These are phyloP conservation scores for Vanrija pseudolonga DNA, from an alignment of 1,284 basidiomycete genomes.

Conservation along the genomic window DNA sequence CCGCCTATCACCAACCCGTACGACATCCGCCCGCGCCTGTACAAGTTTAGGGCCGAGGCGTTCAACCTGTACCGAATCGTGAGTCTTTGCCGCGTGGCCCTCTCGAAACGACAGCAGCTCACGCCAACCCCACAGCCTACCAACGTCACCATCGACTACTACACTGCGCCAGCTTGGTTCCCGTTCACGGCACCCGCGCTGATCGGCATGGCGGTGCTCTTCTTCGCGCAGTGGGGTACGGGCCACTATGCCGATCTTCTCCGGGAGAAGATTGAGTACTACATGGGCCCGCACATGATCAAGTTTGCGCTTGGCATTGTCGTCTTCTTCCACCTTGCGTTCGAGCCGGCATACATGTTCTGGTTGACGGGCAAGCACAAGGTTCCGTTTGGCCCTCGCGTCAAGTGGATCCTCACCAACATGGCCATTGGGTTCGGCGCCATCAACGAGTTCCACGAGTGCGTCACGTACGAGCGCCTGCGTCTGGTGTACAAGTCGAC, in stretches of 20 bases:
- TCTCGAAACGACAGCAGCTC: background rate
- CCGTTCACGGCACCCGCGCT: conserved; percentile 22
- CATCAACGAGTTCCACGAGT: conserved; percentile 34
- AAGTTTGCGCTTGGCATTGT: conserved; percentile 15
- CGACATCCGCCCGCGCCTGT: conserved; percentile 17
- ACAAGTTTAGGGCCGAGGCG: conserved; percentile 12
- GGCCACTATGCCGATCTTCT: conserved; percentile 23
- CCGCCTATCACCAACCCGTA: conserved; percentile 21
- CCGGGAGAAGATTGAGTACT: conserved; percentile 7
- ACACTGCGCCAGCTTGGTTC: conserved; percentile 22
- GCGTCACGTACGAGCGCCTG: conserved; percentile 32
- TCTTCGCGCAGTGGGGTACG: conserved; percentile 21
- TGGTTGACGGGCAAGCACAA: conserved; percentile 8
- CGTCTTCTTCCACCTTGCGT: conserved; percentile 13
- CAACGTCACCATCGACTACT: conserved; percentile 26
- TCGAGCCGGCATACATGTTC: conserved; percentile 20
- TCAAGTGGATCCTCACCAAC: conserved; percentile 34
- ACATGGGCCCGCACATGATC: conserved; percentile 18
- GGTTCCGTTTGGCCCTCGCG: conserved; percentile 5
- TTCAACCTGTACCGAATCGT: conserved; percentile 26
- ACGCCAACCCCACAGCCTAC: conserved; percentile 7
- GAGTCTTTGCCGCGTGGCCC: conserved; percentile 5
- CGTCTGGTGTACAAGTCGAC: conserved; percentile 30
- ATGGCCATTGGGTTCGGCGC: conserved; percentile 29
- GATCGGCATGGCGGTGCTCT: conserved; percentile 13